These are phyloP conservation scores for Helicostylum pulchrum DNA, from an alignment of 192 early-diverging fungal species.

Conservation along the genomic window DNA sequence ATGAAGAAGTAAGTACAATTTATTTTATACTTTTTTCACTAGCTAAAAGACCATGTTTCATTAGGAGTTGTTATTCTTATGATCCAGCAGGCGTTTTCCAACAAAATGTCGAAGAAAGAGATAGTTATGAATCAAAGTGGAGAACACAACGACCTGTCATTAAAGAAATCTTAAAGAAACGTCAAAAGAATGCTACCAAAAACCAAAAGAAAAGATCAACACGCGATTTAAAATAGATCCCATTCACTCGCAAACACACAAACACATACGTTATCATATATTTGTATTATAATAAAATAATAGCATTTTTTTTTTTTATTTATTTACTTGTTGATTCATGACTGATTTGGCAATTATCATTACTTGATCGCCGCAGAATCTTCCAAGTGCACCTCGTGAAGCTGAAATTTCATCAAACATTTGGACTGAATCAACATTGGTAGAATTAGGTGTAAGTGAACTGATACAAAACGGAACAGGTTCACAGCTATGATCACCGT, in stretches of 20 bases:
- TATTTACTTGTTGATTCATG: constrained; percentile 14
- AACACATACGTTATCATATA: too few relatives aligned
- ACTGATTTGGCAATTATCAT: constrained; percentile 15
- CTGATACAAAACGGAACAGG: constrained; percentile 31
- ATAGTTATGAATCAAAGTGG: constrained; percentile 13
- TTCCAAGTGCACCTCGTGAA: constrained; percentile 16
- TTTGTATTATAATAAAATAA: background rate
- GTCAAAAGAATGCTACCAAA: constrained; percentile 17
- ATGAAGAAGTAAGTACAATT: constrained; percentile 23
- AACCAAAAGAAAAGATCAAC: constrained; percentile 17
- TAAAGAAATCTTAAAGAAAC: constrained; percentile 14
- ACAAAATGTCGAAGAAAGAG: constrained; percentile 11
- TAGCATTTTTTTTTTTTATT: background rate
- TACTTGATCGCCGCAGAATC: constrained; percentile 27
- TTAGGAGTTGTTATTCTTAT: constrained; percentile 22
- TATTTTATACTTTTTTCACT: background rate
- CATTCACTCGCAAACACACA: too few relatives aligned
- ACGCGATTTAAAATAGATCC: background rate
- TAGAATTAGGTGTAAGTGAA: background rate
- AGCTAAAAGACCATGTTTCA: too few relatives aligned
- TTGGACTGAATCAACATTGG: constrained; percentile 5
- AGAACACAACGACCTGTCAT: constrained; percentile 9
- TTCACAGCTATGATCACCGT: constrained; percentile 36
- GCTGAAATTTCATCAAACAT: constrained; percentile 21
- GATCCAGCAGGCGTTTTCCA: constrained; percentile 18